Evolutionary conservation across 139 green algal genomes (phyloP).

Genomic region (Yamagishiella unicocca): DNA sequence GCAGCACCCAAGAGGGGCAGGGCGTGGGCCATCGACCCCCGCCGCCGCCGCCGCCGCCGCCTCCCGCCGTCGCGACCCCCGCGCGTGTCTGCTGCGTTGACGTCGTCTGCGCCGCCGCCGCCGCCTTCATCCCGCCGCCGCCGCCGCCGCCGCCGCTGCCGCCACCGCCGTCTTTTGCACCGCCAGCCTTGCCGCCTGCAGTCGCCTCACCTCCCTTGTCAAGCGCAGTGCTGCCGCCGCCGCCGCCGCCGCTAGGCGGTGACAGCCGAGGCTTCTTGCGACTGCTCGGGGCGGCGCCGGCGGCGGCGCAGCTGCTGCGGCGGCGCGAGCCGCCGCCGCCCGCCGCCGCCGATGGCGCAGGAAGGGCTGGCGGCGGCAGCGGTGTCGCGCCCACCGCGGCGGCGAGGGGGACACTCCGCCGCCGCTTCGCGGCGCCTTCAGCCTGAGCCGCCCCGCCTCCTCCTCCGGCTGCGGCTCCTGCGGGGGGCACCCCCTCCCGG

Average conservation of each 20-base stretch:
- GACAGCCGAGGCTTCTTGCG: constrained; percentile 26
- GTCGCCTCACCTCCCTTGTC: too few species aligned
- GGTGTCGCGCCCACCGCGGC: background rate
- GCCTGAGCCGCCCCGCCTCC: background rate
- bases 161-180: background rate
- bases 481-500: too few species aligned
- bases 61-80: background rate
- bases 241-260: background rate
- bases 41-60: background rate
- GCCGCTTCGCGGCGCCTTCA: background rate
- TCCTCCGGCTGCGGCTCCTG: background rate
- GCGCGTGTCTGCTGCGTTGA: background rate
- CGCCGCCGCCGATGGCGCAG: background rate
- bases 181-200: background rate
- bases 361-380: too few species aligned
- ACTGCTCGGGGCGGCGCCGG: background rate
- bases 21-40: background rate
- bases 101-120: background rate
- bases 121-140: background rate
- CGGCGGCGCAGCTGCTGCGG: background rate
- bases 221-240: background rate
- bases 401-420: background rate
- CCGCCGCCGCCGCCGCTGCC: background rate
- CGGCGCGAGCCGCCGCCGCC: background rate
- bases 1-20: constrained; percentile 8